Percentiles rank a stretch among this genome's conserved stretches.
Conservation (phyloP, 768 basidiomycete species). For the Dentipellis sp. region DNA sequence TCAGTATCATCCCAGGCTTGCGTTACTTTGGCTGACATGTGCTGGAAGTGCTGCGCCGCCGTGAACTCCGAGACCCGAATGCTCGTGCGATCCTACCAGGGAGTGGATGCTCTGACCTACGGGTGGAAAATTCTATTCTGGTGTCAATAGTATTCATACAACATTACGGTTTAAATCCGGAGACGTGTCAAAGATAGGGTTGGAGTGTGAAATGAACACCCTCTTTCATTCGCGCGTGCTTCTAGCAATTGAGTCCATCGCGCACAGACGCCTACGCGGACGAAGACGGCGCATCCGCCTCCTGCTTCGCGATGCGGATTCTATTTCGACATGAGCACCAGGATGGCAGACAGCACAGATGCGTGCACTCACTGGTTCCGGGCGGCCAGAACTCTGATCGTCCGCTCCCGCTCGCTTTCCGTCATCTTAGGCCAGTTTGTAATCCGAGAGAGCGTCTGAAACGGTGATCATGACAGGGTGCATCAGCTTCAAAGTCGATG, state of each 20-base stretch:
- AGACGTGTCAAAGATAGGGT: too few relatives aligned
- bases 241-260: background rate
- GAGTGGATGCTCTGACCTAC: too few relatives aligned
- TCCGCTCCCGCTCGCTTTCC: constrained; percentile 7
- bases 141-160: too few relatives aligned
- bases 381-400: constrained; percentile 8
- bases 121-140: too few relatives aligned
- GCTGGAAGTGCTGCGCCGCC: too few relatives aligned
- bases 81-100: too few relatives aligned
- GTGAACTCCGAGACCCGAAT: too few relatives aligned
- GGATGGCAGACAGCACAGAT: background rate
- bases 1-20: too few relatives aligned
- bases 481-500: background rate
- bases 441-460: constrained; percentile 10
- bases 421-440: constrained; percentile 12
- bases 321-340: background rate
- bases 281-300: background rate
- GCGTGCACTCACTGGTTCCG: constrained; percentile 6
- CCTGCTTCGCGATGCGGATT: constrained; percentile 9
- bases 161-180: too few relatives aligned
- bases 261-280: background rate
- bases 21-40: too few relatives aligned
- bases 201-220: too few relatives aligned
- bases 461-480: background rate
- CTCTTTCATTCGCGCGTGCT: background rate